Percentiles rank a stretch among this genome's conserved stretches.
phyloP scores from a whole-genome alignment of 306 rosid species.

The Sechiopsis laciniata region DNA sequence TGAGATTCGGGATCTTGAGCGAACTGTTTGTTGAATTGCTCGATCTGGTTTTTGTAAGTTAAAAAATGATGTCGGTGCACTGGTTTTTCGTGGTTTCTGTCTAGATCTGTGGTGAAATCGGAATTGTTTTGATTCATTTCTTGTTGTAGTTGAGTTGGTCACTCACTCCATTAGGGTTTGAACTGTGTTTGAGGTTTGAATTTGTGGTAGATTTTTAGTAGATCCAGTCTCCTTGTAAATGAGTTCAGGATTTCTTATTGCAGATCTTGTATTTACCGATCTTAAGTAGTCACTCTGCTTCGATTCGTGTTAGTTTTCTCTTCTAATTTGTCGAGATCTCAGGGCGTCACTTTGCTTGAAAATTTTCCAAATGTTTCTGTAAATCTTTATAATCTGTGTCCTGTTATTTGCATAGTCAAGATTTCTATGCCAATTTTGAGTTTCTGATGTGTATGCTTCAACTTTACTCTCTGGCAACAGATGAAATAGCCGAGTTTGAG shows the following conservation, averaged over 20 bases:
- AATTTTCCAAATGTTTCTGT: neutral
- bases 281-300: no score
- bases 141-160: neutral
- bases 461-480: neutral
- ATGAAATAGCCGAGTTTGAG: neutral
- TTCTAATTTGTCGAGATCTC: conserved; percentile 1
- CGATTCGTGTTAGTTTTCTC: neutral
- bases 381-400: neutral
- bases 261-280: conserved; percentile 1
- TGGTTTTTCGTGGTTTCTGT: neutral
- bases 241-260: neutral
- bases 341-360: neutral
- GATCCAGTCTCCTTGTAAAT: conserved; percentile 1
- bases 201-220: neutral
- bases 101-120: neutral
- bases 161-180: neutral
- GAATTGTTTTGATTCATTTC: neutral
- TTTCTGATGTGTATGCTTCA: neutral
- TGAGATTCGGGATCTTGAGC: conserved; percentile 6
- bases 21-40: neutral
- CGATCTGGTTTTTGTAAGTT: neutral
- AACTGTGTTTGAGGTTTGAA: neutral
- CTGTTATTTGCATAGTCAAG: neutral
- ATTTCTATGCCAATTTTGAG: neutral
- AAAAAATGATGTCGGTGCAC: neutral